Evolutionary conservation across 257 asterid genomes (phyloP), one percentile per base, ranked within the genome.

Genomic region (Solanum verrucosum): DNA sequence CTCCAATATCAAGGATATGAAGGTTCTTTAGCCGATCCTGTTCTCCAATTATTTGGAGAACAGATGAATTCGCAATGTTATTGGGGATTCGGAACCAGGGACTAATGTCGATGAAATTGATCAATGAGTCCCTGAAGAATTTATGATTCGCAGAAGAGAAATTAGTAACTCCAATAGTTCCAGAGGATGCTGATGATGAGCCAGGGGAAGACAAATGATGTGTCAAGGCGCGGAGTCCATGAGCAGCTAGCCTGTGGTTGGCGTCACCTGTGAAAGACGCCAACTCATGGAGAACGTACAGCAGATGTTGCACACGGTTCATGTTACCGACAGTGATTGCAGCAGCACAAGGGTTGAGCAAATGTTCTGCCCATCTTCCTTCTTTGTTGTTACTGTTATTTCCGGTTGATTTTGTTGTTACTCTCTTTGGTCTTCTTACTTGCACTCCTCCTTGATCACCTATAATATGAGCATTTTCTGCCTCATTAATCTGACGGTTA

Each of bases 321-420:
- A 90, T 92, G 73, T 96, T 95, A 35, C 94, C 88, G 35, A 93
- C 92, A 5, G 94, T 83, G 75, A 96, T 91, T 21, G 98, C 98
- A 1, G 97, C 95, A 10, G 98, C 98, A 83, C 98, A 96, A 2
- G 98, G 98, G 87, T 95, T 94, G 87, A 96, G 98, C 89, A 96
- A 92, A 91, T 95, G 98, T 83, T 95, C 98, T 4, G 98, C 98
- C 98, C 98, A 96, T 90, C 98, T 90, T 63, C 96, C 96, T n/a
- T 96, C 98, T 89, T 92, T 94, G 89, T 87, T 93, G 60, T 34
- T 90, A 16, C 92, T 84, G 18, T 85, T 90, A 83, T 81, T 91
- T 31, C 90, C 91, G 0, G 89, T 88, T 5, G 91, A 23, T 70
- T 87, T 94, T 52, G 68, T 60, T 71, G 83, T 74, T 9, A 84